Evolutionary conservation across 2,329 filamentous ascomycete genomes (phyloP), one percentile per base, ranked within the genome.

Genomic region (Pseudocercospora cruenta): DNA sequence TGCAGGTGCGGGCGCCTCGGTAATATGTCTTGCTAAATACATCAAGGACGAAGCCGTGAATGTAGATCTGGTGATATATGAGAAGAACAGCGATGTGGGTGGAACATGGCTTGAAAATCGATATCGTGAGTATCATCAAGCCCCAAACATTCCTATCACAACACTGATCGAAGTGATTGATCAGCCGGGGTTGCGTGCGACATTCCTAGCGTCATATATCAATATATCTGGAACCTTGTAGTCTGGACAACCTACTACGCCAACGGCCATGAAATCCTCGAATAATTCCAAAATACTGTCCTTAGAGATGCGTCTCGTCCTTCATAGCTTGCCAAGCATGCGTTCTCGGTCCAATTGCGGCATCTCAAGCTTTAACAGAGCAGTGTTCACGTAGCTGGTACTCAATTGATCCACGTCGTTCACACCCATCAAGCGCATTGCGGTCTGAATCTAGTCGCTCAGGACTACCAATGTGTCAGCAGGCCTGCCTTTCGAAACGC

Each of bases 211-310:
- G 43, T 62, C 8, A 53, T 33, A n/a, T 62, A 62, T 39, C 59
- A 62, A 24, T 54, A 26, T 16, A 53, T 31, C 43, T 62, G 59
- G 59, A 24, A 21, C 9, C 47, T 12, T 4, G 14, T 1, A 1
- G 19, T 16, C 14, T 65, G 67, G 67, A 58, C 57, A 8, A 19
- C 55, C 22, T 65, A 60, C 39, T 66, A 65, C 53, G 62, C 60
- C 28, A 58, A 43, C 14, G 67, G 60, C 7, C 62, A 33, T 12
- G 67, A 70, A 36, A 67, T 70, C 4, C 73, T 80, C 33, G 78
- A 80, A 57, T 82, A 82, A 65, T 64, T 70, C 3, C 31, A 65
- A n/a, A 62, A 64, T 14, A 63, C 66, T 6, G 64, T 59, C 2
- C 4, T 10, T 33, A 4, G 10, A 12, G 12, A 33, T 10, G 31